Evolutionary conservation across 2,329 filamentous ascomycete species (phyloP).

Genomic region (Fusarium tjaetaba): DNA sequence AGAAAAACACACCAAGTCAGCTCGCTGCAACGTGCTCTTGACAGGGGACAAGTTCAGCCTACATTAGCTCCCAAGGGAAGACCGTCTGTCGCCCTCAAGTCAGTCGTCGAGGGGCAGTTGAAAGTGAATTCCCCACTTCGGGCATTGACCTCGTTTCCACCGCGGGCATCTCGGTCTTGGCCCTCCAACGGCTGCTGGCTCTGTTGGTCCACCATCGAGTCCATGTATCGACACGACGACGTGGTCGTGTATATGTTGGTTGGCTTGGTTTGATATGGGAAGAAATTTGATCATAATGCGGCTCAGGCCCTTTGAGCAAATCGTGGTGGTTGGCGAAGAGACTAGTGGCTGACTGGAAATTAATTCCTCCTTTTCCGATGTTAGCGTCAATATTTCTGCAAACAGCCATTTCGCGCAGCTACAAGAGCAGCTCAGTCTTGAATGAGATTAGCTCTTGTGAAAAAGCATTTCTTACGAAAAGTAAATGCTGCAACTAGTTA

Average conservation of each 20-base stretch:
- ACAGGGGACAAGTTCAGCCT: neutral
- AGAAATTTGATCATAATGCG: neutral
- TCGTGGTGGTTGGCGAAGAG: neutral
- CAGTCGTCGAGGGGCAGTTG: neutral
- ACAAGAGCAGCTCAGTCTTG: neutral
- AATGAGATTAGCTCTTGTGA: neutral
- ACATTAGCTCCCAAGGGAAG: neutral
- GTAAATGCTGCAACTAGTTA: neutral
- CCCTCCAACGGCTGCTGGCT: neutral
- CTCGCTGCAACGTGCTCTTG: neutral
- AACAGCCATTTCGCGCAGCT: neutral
- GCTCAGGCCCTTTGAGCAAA: neutral
- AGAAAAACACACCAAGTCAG: neutral
- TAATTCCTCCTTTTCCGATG: conserved; percentile 1
- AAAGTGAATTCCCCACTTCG: neutral
- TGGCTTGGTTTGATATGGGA: neutral
- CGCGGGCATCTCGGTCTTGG: neutral
- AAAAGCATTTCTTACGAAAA: neutral
- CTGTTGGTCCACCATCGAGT: neutral
- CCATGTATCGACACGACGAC: neutral
- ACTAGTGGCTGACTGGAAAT: conserved; percentile 1
- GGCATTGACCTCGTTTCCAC: neutral
- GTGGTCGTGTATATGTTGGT: neutral
- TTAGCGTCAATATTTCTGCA: neutral
- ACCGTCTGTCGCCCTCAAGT: neutral